Evolutionary conservation across 2,329 filamentous ascomycete genomes (phyloP).

Genomic region (Clathrospora elynae): DNA sequence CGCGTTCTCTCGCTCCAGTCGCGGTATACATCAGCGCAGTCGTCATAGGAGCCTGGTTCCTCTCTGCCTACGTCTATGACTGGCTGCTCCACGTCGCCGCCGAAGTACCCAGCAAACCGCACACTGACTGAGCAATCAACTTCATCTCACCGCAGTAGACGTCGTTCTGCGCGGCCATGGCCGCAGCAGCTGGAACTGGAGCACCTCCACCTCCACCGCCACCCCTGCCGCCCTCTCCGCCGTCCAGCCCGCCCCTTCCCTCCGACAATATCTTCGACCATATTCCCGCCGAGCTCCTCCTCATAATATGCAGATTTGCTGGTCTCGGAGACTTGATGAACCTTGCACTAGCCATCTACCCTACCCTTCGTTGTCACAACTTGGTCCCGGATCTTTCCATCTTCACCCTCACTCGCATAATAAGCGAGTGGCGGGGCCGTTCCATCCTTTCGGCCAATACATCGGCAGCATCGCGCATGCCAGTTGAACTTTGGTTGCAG

Average conservation of each 20-base stretch:
- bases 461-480: conserved; percentile 29
- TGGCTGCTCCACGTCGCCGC: conserved; percentile 35
- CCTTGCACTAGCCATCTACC: conserved; percentile 55
- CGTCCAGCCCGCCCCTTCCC: conserved; percentile 10
- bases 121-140: conserved; percentile 36
- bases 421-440: conserved; percentile 10
- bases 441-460: neutral
- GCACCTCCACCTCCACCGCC: conserved; percentile 27
- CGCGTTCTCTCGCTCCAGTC: conserved; percentile 75
- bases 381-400: conserved; percentile 38
- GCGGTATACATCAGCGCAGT: conserved; percentile 70
- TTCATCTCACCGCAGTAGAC: neutral
- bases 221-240: conserved; percentile 19
- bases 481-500: conserved; percentile 50
- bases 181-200: conserved; percentile 27
- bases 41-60: conserved; percentile 58
- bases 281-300: conserved; percentile 55
- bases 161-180: conserved; percentile 22
- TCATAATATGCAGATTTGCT: conserved; percentile 52
- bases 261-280: conserved; percentile 37
- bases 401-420: conserved; percentile 33
- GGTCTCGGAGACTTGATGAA: conserved; percentile 51
- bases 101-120: conserved; percentile 32
- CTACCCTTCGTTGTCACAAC: conserved; percentile 48
- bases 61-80: conserved; percentile 53